Evolutionary conservation across 2,329 filamentous ascomycete species (phyloP).

Genomic region (Shiraia sp.): DNA sequence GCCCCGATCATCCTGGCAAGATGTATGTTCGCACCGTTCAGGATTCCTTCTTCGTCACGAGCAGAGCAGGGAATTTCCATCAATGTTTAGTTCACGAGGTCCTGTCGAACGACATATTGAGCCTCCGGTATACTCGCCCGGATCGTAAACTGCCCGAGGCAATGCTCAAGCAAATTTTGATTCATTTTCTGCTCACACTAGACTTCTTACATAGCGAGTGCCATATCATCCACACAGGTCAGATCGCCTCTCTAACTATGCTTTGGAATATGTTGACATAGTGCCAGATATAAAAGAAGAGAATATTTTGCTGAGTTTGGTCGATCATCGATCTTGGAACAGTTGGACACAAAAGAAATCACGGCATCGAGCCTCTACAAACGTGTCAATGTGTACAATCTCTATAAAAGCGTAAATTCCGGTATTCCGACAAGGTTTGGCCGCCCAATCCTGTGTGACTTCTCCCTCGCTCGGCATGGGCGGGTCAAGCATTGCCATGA

Average conservation of each 20-base stretch:
- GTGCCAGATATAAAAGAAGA: slow-evolving; percentile 1
- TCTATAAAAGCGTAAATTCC: background rate
- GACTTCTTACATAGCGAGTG: slow-evolving; percentile 1
- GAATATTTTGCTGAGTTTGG: slow-evolving; percentile 1
- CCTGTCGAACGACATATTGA: slow-evolving; percentile 1
- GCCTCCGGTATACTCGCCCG: slow-evolving; percentile 1
- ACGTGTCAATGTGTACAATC: slow-evolving; percentile 1
- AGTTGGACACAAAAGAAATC: slow-evolving; percentile 1
- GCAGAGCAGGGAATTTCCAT: background rate
- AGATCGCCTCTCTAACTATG: background rate
- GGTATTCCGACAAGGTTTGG: background rate
- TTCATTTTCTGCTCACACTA: slow-evolving; percentile 1
- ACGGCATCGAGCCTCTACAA: slow-evolving; percentile 1
- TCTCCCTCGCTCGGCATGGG: background rate
- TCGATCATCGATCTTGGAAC: slow-evolving; percentile 1
- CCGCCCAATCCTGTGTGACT: slow-evolving; percentile 1
- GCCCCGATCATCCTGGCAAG: slow-evolving; percentile 1
- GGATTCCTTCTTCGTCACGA: slow-evolving; percentile 1
- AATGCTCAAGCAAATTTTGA: slow-evolving; percentile 1
- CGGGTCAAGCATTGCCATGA: background rate
- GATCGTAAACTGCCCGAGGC: slow-evolving; percentile 1
- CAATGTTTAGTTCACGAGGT: slow-evolving; percentile 1
- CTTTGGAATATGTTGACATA: background rate
- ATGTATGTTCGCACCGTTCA: slow-evolving; percentile 1
- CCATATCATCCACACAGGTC: slow-evolving; percentile 1